Percentiles rank a stretch among this genome's conserved stretches.
These are phyloP conservation scores for Phoma sp. DNA, from an alignment of 2,329 filamentous ascomycete genomes.

Conservation along the genomic window DNA sequence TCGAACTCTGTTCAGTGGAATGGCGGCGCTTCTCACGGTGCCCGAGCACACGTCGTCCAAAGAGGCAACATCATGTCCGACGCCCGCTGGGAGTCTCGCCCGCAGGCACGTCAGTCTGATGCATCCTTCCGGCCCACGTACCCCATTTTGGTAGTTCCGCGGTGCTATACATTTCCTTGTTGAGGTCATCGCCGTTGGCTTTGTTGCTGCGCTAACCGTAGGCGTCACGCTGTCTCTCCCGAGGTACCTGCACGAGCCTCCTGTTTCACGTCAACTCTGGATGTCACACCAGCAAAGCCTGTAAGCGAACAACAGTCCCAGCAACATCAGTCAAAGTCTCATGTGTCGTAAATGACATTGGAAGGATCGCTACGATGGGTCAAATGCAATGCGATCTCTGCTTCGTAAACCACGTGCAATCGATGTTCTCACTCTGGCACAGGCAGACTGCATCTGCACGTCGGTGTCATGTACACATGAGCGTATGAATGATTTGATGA, in stretches of 20 bases:
- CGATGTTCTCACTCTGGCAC: not conserved
- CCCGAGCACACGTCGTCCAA: constrained; percentile 4
- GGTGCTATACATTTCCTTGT: constrained; percentile 7
- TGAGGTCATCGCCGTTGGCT: constrained; percentile 11
- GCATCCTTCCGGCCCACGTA: constrained; percentile 15
- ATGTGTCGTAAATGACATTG: constrained; percentile 5
- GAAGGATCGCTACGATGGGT: not conserved
- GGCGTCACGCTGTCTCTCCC: constrained; percentile 19
- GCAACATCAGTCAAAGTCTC: constrained; percentile 14
- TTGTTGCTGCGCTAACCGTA: constrained; percentile 14
- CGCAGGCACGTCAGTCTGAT: constrained; percentile 7
- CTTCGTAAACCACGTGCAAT: not conserved
- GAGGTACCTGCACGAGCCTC: constrained; percentile 19
- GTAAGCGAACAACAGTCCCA: constrained; percentile 25
- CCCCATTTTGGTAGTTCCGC: constrained; percentile 10
- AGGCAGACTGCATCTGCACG: not conserved
- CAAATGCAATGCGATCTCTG: constrained; percentile 1
- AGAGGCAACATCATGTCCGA: constrained; percentile 1
- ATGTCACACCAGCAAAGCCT: constrained; percentile 22
- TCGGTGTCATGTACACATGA: not conserved
- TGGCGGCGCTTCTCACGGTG: constrained; percentile 11
- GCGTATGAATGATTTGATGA: not conserved
- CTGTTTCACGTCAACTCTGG: constrained; percentile 26
- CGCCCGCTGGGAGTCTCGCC: constrained; percentile 12
- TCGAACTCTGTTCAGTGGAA: constrained; percentile 1